Conservation (phyloP, 441 rosid species). For the Gossypium laxum region DNA sequence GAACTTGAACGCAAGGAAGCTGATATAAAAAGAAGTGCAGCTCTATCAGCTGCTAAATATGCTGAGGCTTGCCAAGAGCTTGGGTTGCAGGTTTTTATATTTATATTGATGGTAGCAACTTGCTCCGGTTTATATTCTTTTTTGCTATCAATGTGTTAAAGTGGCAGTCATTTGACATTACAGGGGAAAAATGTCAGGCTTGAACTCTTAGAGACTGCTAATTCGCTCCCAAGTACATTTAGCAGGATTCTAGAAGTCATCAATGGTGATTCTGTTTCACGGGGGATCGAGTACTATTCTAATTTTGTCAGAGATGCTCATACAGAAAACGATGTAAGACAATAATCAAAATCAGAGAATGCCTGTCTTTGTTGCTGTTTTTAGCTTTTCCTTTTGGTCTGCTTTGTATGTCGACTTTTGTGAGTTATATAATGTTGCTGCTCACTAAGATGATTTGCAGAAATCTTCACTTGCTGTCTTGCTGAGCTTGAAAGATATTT, state of each 20-base stretch:
- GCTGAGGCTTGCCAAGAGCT: constrained; percentile 91
- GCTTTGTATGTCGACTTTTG: neutral
- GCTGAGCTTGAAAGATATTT: constrained; percentile 52
- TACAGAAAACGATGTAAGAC: constrained; percentile 75
- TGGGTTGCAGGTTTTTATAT: constrained; percentile 65
- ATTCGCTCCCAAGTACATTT: constrained; percentile 73
- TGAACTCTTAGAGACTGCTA: constrained; percentile 86
- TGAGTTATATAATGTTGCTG: constrained; percentile 16
- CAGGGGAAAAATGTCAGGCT: constrained; percentile 85
- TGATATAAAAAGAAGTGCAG: constrained; percentile 76
- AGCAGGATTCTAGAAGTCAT: constrained; percentile 63
- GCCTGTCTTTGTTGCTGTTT: neutral
- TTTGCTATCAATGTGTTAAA: constrained; percentile 13
- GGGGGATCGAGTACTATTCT: constrained; percentile 66
- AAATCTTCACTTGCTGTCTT: constrained; percentile 41
- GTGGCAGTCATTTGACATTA: constrained; percentile 13
- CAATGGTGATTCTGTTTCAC: constrained; percentile 55
- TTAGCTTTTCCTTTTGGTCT: constrained; percentile 1
- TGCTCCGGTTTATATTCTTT: constrained; percentile 7
- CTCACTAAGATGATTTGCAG: constrained; percentile 37
- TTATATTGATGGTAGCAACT: constrained; percentile 13
- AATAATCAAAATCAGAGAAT: neutral
- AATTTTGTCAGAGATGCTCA: constrained; percentile 77
- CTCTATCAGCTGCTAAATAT: constrained; percentile 74
- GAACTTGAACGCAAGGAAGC: constrained; percentile 92